Conservation (phyloP, 495 filamentous ascomycete genomes). For the Staphylotrichum tortipilum region DNA sequence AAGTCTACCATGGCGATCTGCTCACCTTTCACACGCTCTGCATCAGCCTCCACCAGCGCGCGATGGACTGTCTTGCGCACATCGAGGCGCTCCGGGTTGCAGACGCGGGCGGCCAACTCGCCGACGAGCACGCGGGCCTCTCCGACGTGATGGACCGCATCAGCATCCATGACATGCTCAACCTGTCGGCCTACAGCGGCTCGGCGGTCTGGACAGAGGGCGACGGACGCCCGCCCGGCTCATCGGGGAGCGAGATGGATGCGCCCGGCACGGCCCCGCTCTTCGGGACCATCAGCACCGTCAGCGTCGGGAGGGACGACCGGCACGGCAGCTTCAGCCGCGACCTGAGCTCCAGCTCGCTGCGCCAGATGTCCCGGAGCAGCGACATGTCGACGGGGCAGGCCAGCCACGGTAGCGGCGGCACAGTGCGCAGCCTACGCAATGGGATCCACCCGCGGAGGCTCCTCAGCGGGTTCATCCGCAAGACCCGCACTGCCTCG, state of each 20-base stretch:
- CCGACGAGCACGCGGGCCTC: slow-evolving; percentile 54
- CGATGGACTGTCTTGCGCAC: slow-evolving; percentile 34
- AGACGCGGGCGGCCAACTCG: slow-evolving; percentile 61
- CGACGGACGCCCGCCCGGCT: slow-evolving; percentile 34
- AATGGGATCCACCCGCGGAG: slow-evolving; percentile 34
- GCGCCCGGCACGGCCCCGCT: slow-evolving; percentile 18
- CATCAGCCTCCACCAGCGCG: slow-evolving; percentile 58
- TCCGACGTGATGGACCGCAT: slow-evolving; percentile 67
- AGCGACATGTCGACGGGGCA: slow-evolving; percentile 15
- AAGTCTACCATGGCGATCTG: slow-evolving; percentile 53
- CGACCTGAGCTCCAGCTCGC: slow-evolving; percentile 31
- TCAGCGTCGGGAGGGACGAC: slow-evolving; percentile 21
- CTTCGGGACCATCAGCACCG: slow-evolving; percentile 25
- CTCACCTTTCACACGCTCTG: slow-evolving; percentile 68
- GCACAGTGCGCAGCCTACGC: slow-evolving; percentile 31
- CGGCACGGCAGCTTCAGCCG: slow-evolving; percentile 21
- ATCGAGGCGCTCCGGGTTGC: slow-evolving; percentile 22
- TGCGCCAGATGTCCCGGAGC: slow-evolving; percentile 32
- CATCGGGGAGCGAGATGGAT: slow-evolving; percentile 44
- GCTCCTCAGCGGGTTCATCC: slow-evolving; percentile 42
- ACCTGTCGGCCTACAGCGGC: slow-evolving; percentile 22
- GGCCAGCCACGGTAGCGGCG: slow-evolving; percentile 14
- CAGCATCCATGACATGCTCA: slow-evolving; percentile 37
- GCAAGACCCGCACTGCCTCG: slow-evolving; percentile 29
- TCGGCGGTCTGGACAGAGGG: slow-evolving; percentile 27